Conservation (phyloP, 2,329 filamentous ascomycete species). For the Xylariaceae sp. region DNA sequence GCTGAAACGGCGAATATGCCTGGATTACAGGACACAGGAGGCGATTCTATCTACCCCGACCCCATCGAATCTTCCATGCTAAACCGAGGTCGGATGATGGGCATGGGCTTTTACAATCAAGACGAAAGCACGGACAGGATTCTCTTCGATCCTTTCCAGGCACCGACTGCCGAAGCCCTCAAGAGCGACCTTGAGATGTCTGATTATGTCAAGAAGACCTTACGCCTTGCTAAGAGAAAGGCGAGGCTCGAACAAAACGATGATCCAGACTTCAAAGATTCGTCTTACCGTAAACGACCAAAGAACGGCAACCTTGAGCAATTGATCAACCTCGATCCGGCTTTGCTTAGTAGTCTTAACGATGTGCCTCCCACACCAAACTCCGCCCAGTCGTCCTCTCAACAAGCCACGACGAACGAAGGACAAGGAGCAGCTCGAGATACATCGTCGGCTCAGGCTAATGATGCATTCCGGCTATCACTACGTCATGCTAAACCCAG, state of each 20-base stretch:
- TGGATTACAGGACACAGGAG: constrained; percentile 27
- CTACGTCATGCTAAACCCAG: constrained; percentile 50
- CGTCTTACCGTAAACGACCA: constrained; percentile 41
- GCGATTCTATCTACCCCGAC: constrained; percentile 28
- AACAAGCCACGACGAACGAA: constrained; percentile 10
- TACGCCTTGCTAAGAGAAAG: constrained; percentile 49
- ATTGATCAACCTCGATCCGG: constrained; percentile 48
- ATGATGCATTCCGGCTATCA: constrained; percentile 43
- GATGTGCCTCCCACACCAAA: constrained; percentile 25
- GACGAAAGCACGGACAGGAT: constrained; percentile 54
- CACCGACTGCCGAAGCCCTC: constrained; percentile 43
- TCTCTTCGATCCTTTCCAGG: constrained; percentile 54
- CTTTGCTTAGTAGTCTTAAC: constrained; percentile 38
- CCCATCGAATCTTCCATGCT: constrained; percentile 45
- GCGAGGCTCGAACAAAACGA: constrained; percentile 49
- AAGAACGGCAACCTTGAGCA: constrained; percentile 34
- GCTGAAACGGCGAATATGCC: constrained; percentile 32
- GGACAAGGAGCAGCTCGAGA: constrained; percentile 17
- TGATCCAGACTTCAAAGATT: constrained; percentile 48
- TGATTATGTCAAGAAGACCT: constrained; percentile 51
- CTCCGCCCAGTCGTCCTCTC: constrained; percentile 12
- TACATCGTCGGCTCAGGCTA: constrained; percentile 9
- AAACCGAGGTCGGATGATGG: constrained; percentile 47
- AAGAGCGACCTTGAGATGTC: constrained; percentile 43
- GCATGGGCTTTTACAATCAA: constrained; percentile 57